A percentile compares a stretch with the other conserved stretches of the same genome.
Conservation (phyloP, 257 asterid species). For the Prunella vulgaris region DNA sequence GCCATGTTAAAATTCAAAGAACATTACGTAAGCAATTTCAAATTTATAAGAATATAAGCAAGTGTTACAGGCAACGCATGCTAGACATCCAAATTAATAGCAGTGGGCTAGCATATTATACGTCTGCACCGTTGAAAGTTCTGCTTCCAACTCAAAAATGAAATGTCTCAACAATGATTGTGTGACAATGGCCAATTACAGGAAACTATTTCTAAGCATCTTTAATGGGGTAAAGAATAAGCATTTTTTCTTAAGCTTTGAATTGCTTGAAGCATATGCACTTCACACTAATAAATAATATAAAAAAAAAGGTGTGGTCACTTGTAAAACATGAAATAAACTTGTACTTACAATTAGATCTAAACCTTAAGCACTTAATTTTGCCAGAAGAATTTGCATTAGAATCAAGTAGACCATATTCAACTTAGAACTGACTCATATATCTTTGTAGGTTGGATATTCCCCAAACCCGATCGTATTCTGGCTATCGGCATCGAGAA, state of each 20-base stretch:
- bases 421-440: conserved; percentile 56
- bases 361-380: conserved; percentile 42
- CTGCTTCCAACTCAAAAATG: too few relatives aligned
- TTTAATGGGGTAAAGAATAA: neutral
- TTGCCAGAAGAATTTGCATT: conserved; percentile 53
- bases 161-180: neutral
- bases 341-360: neutral
- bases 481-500: conserved; percentile 24
- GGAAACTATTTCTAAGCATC: neutral
- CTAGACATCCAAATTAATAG: too few relatives aligned
- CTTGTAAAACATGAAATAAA: neutral
- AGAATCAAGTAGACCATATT: conserved; percentile 57
- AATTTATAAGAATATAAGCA: too few relatives aligned
- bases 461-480: conserved; percentile 67
- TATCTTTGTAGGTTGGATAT: conserved; percentile 88
- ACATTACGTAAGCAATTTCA: too few relatives aligned
- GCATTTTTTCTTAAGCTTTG: neutral
- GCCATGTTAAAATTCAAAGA: too few relatives aligned
- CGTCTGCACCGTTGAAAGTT: too few relatives aligned
- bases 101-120: too few relatives aligned
- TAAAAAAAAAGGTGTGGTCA: neutral
- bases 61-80: too few relatives aligned
- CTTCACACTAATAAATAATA: neutral
- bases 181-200: neutral
- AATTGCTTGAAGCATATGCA: neutral